Base-by-base conservation (phyloP, 1,139 yeast species). In the Diutina siamensis region DNA sequence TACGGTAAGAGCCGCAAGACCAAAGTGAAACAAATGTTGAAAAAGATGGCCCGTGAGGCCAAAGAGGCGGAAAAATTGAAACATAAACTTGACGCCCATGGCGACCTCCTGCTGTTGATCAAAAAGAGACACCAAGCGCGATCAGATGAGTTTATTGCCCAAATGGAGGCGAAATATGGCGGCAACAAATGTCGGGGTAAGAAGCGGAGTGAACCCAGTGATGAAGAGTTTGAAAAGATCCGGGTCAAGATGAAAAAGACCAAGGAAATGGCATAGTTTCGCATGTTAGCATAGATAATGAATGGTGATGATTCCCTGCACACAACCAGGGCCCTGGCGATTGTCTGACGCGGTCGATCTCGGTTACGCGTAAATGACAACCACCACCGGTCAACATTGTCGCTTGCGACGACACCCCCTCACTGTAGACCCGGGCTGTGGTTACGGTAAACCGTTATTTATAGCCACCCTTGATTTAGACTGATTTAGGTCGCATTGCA, bases 41-140 rank as follows among this genome's bases (percentile, higher is more conserved):
- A 68, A 49, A 67, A 67, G 46, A 64, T 78, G 44, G 71, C 72
- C 19, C 71, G 68, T 53, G 92, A 83, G 55, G 85, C 86, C 4
- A 65, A 69, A 48, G 86, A 83, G 55, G 94, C 94, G 0, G 83
- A 75, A 49, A 74, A 71, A 52, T 62, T 79, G 53, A 76, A 80
- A 51, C 64, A 67, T 49, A 67, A 70, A 53, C 61, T 82, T 34
- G 71, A 74, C 35, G 64, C 62, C 45, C 69, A 66, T 60, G 64
- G 58, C 41, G 80, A 76, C 46, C 64, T 81, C 47, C 66, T 68
- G 44, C 68, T 71, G 35, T 55, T 80, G 52, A 81, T 81, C 41
- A 72, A 28, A 28, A 15, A 8, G 12, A 25, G 44, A 10, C 15
- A 28, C 10, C 3, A 13, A 20, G 27, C 35, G 12, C 12, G 78